These are phyloP conservation scores for Saraca asoca DNA, from an alignment of 331 rosid species.

Conservation along the genomic window DNA sequence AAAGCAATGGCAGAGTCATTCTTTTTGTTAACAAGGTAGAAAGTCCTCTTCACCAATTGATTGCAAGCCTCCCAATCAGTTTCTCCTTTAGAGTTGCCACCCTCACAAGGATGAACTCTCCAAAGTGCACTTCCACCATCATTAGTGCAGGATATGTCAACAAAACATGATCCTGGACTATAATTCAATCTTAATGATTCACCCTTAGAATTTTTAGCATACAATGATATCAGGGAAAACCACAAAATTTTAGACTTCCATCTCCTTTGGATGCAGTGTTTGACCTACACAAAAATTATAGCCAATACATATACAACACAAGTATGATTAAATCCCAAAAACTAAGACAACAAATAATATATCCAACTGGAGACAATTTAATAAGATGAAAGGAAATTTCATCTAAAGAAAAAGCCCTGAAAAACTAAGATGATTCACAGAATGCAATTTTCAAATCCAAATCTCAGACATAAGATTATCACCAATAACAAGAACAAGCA, in stretches of 20 bases:
- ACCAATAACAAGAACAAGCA: conserved; percentile 8
- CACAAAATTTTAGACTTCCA: conserved; percentile 70
- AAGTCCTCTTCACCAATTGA: conserved; percentile 56
- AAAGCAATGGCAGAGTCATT: conserved; percentile 82
- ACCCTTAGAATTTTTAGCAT: conserved; percentile 70
- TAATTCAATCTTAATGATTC: conserved; percentile 74
- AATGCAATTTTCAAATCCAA: conserved; percentile 24
- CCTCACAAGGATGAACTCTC: conserved; percentile 55
- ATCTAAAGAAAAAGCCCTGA: conserved; percentile 10
- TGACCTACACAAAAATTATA: conserved; percentile 56
- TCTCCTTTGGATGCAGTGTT: conserved; percentile 55
- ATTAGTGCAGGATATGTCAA: conserved; percentile 64
- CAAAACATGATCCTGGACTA: conserved; percentile 72
- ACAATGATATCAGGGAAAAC: conserved; percentile 85
- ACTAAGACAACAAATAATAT: conserved; percentile 26
- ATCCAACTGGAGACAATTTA: conserved; percentile 22
- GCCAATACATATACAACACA: conserved; percentile 13
- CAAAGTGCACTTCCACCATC: conserved; percentile 68
- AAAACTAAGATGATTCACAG: conserved; percentile 1
- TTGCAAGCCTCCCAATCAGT: conserved; percentile 63
- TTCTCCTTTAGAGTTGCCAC: conserved; percentile 53
- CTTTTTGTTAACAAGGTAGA: conserved; percentile 77
- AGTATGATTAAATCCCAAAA: conserved; percentile 29
- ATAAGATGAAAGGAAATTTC: conserved; percentile 18
- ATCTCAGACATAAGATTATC: conserved; percentile 16